A percentile compares a stretch with the other conserved stretches of the same genome.
Conservation (phyloP, 352 stramenopile species). For the Pythium dissotocum region DNA sequence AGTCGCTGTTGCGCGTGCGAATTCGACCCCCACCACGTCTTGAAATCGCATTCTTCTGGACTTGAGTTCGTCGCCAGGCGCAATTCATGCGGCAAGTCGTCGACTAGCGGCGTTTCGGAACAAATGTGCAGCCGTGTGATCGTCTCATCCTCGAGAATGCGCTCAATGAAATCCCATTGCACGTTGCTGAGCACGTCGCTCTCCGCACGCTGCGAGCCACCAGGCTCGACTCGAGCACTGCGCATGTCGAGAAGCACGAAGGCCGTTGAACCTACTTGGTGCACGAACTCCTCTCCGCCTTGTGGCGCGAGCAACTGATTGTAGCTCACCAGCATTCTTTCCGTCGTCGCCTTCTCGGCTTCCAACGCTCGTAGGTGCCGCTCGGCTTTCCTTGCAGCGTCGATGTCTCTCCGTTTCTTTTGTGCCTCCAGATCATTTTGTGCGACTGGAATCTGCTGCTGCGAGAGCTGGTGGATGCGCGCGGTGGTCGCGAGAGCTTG, state of each 20-base stretch:
- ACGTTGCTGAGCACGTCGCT: slow-evolving; percentile 55
- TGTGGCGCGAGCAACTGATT: slow-evolving; percentile 59
- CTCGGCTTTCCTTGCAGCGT: slow-evolving; percentile 57
- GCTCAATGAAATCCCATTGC: slow-evolving; percentile 66
- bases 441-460: slow-evolving; percentile 40
- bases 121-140: slow-evolving; percentile 52
- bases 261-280: slow-evolving; percentile 40
- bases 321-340: slow-evolving; percentile 60
- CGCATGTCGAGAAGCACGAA: slow-evolving; percentile 71
- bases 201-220: slow-evolving; percentile 55
- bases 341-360: slow-evolving; percentile 45
- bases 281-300: slow-evolving; percentile 63
- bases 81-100: slow-evolving; percentile 30
- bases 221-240: slow-evolving; percentile 50
- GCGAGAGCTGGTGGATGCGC: slow-evolving; percentile 42
- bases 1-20: slow-evolving; percentile 41
- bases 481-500: slow-evolving; percentile 47
- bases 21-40: slow-evolving; percentile 46
- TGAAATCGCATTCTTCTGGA: slow-evolving; percentile 21
- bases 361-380: slow-evolving; percentile 54
- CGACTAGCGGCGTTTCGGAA: slow-evolving; percentile 49
- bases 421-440: slow-evolving; percentile 49
- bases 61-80: neutral
- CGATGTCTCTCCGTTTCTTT: slow-evolving; percentile 70
- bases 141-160: slow-evolving; percentile 33